Base-by-base conservation (phyloP, 176 grass and related monocot species). In the Phragmites australis region DNA sequence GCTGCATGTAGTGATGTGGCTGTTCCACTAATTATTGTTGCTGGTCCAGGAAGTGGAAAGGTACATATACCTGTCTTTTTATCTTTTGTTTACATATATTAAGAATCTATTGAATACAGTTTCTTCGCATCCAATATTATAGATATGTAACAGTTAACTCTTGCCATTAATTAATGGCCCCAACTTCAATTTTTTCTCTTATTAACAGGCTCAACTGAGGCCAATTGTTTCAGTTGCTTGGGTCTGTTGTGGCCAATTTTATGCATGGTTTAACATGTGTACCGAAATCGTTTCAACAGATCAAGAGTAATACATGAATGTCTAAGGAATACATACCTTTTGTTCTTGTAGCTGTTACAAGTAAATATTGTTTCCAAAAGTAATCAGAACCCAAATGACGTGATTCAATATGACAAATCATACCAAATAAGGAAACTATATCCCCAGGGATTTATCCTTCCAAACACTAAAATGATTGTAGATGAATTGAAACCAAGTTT, bases 11-110 rank as follows among this genome's bases (percentile, higher is more conserved):
- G 89, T 44, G 86, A 97, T 70, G 88, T 90, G 21, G 81, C 88
- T 15, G 55, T 97, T 68, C 94, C 94, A 22, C 72, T 97, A 68
- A 94, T 94, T 88, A 94, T 97, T 18, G 83, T 92, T 46, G 92
- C 90, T 18, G 95, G 95, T 65, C 95, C 92, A 34, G 90, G 95
- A 80, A 97, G 92, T 83, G 88, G 90, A 90, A 97, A 97, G 92
- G 92, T 97, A 85, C 40, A 54, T 61, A 7, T 21, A 68, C 5
- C 22, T 37, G 26, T 21, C 51, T 78, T 64, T 64, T 65, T 37
- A 16, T 63, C 43, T 63, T 45, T 22, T 48, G 10, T 26, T 8
- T 32, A 27, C 34, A 56, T 52, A 43, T 74, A 69, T 46, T 32
- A 21, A 21, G 2, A n/a, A 11, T 65, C 5, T 72, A 78, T 64